A percentile compares a stretch with the other conserved stretches of the same genome.
Evolutionary conservation across 2,329 filamentous ascomycete species (phyloP).

Genomic region (Aspergillus hiratsukae): DNA sequence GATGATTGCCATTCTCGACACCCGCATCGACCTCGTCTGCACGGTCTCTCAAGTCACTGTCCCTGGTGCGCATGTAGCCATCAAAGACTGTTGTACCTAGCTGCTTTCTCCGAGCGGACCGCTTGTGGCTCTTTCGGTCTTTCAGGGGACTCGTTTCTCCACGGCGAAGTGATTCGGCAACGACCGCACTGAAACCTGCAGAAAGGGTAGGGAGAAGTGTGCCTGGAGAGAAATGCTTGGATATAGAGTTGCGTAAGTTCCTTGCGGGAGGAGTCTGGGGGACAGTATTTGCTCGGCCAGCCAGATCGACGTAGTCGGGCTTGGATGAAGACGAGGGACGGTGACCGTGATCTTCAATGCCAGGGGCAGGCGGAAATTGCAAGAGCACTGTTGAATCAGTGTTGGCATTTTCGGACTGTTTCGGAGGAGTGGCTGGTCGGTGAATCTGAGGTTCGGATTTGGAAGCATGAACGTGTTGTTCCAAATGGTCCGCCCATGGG

Average conservation of each 20-base stretch:
- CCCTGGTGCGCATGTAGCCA: constrained; percentile 12
- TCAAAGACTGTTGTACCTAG: constrained; percentile 23
- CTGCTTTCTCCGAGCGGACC: constrained; percentile 25
- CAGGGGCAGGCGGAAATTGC: constrained; percentile 38
- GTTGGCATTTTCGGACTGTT: constrained; percentile 11
- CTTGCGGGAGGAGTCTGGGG: constrained; percentile 36
- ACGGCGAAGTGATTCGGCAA: constrained; percentile 61
- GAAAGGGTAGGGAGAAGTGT: constrained; percentile 59
- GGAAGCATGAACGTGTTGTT: constrained; percentile 11
- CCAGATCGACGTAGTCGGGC: constrained; percentile 13
- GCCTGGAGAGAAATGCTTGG: constrained; percentile 51
- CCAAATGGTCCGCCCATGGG: constrained; percentile 33
- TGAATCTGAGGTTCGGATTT: constrained; percentile 21
- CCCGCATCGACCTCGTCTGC: constrained; percentile 18
- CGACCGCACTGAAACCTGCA: constrained; percentile 57
- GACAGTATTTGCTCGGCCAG: constrained; percentile 22
- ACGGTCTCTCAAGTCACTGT: constrained; percentile 13
- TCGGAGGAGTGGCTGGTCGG: constrained; percentile 25
- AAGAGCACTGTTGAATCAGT: constrained; percentile 32
- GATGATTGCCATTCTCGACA: constrained; percentile 12
- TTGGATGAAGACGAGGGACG: constrained; percentile 17
- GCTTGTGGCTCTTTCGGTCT: constrained; percentile 25
- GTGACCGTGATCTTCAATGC: constrained; percentile 20
- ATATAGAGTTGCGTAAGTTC: constrained; percentile 45
- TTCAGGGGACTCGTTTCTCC: constrained; percentile 44